phyloP scores from a whole-genome alignment of 768 basidiomycete genomes.

The Floccularia luteovirens region DNA sequence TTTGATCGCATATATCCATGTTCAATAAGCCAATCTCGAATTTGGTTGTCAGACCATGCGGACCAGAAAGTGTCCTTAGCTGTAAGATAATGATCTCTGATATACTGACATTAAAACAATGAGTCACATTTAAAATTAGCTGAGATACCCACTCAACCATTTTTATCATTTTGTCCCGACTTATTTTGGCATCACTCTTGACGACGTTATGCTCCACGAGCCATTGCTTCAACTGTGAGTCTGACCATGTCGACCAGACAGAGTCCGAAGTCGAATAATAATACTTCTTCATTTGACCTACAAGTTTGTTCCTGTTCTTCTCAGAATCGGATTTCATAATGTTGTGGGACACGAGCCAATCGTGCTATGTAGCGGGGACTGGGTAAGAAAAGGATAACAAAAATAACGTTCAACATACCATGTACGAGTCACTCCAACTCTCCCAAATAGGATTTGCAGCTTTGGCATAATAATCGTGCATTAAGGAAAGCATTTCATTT shows the following conservation, averaged over 20 bases:
- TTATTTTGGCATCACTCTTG: constrained; percentile 60
- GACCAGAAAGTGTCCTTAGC: constrained; percentile 53
- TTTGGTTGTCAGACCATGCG: constrained; percentile 69
- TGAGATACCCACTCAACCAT: constrained; percentile 47
- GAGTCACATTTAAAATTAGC: neutral
- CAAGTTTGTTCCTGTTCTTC: constrained; percentile 55
- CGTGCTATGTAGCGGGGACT: constrained; percentile 38
- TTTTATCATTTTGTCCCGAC: constrained; percentile 72
- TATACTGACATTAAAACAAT: neutral
- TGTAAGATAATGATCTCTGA: constrained; percentile 61
- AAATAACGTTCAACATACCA: constrained; percentile 37
- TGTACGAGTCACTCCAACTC: constrained; percentile 81
- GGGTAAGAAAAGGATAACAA: neutral
- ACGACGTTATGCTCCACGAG: constrained; percentile 67
- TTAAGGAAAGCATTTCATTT: constrained; percentile 60
- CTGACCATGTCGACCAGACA: constrained; percentile 67
- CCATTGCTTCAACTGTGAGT: constrained; percentile 72
- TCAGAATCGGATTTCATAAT: constrained; percentile 48
- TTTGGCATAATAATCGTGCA: constrained; percentile 61
- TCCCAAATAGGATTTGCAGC: constrained; percentile 65
- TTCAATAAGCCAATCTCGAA: constrained; percentile 69
- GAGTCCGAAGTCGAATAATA: constrained; percentile 56
- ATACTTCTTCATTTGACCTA: constrained; percentile 66
- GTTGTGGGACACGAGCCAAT: constrained; percentile 80
- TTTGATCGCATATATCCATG: constrained; percentile 57